phyloP scores from a whole-genome alignment of 257 asterid genomes.

The Solanum tarapatanum region DNA sequence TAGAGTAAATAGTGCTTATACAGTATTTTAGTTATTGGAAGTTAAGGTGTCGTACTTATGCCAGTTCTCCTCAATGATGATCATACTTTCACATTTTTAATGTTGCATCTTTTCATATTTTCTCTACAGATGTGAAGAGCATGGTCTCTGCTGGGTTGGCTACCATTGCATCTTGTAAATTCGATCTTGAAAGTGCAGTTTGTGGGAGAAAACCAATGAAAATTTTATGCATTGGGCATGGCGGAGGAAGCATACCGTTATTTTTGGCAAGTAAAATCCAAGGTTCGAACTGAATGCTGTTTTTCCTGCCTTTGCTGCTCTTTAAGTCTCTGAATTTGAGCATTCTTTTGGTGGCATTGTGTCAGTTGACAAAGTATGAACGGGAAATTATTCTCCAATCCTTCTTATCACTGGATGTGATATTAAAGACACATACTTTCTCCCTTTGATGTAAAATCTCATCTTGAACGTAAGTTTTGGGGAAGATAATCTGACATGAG shows the following conservation, averaged over 20 bases:
- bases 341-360: neutral
- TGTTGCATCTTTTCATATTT: neutral
- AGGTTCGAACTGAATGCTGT: conserved; percentile 25
- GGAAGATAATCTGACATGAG: neutral
- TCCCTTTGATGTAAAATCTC: neutral
- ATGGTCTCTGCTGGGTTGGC: conserved; percentile 73
- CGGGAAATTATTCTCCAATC: neutral
- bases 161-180: conserved; percentile 40
- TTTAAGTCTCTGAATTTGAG: neutral
- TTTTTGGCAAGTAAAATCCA: conserved; percentile 59
- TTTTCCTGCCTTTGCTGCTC: neutral
- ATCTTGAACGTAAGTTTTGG: neutral
- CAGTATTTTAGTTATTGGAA: neutral
- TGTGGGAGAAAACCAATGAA: conserved; percentile 48
- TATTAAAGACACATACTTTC: neutral
- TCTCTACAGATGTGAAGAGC: conserved; percentile 73
- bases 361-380: neutral
- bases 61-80: neutral
- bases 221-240: conserved; percentile 82
- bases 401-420: neutral
- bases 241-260: conserved; percentile 92
- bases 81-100: neutral
- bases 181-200: conserved; percentile 44
- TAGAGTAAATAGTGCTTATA: neutral
- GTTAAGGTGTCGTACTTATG: neutral